A percentile compares a stretch with the other conserved stretches of the same genome.
phyloP scores from a whole-genome alignment of 768 basidiomycete genomes.

The Kwoniella botswanensis region DNA sequence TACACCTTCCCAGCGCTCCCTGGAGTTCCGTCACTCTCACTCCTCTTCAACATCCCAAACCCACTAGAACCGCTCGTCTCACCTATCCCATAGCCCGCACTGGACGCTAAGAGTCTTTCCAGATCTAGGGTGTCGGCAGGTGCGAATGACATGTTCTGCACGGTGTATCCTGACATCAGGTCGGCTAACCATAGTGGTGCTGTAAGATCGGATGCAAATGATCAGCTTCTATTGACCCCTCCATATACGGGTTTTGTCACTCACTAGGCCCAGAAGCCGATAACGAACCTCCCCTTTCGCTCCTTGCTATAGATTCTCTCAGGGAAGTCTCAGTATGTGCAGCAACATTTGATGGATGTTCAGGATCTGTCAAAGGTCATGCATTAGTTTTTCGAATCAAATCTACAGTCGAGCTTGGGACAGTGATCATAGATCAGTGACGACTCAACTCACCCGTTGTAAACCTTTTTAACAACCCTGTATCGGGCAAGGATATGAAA shows the following conservation, averaged over 20 bases:
- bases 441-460: constrained; percentile 26
- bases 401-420: not conserved
- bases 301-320: constrained; percentile 47
- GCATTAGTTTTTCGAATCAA: not conserved
- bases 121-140: constrained; percentile 47
- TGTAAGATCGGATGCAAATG: not conserved
- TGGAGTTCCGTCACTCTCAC: not conserved
- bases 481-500: constrained; percentile 55
- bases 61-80: not conserved
- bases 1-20: not conserved
- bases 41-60: not conserved
- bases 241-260: not conserved
- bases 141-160: constrained; percentile 49
- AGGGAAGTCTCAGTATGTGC: constrained; percentile 48
- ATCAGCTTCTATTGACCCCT: not conserved
- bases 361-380: constrained; percentile 25
- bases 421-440: not conserved
- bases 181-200: constrained; percentile 50
- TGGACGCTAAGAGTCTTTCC: constrained; percentile 35
- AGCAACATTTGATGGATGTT: constrained; percentile 44
- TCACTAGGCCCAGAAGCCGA: constrained; percentile 35
- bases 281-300: constrained; percentile 23
- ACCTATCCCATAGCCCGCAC: constrained; percentile 3
- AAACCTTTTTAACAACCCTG: constrained; percentile 51
- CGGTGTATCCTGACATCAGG: constrained; percentile 48